Evolutionary conservation across 495 filamentous ascomycete genomes (phyloP).

Genomic region (Trichoderma parareesei): DNA sequence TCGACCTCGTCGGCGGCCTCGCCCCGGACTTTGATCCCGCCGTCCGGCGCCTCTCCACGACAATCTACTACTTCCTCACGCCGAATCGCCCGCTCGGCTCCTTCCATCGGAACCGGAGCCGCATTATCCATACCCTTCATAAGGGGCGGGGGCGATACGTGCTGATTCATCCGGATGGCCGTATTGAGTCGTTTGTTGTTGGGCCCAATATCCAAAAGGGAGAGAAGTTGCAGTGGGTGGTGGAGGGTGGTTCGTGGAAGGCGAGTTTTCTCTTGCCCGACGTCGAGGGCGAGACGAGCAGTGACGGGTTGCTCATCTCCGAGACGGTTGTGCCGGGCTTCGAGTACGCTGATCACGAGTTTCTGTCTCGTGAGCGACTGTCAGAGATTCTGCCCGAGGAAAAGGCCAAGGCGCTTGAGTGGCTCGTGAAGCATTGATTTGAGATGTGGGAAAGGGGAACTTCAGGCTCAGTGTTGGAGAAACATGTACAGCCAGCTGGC

Average conservation of each 20-base stretch:
- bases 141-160: constrained; percentile 10
- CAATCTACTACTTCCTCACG: constrained; percentile 58
- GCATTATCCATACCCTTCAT: constrained; percentile 51
- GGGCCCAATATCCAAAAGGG: constrained; percentile 46
- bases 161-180: background rate
- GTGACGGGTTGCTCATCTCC: constrained; percentile 50
- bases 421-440: constrained; percentile 28
- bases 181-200: constrained; percentile 53
- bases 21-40: constrained; percentile 27
- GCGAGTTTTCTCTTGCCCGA: constrained; percentile 49
- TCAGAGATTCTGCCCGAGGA: constrained; percentile 38
- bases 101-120: constrained; percentile 53
- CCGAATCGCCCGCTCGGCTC: constrained; percentile 42
- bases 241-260: constrained; percentile 59
- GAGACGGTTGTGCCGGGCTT: constrained; percentile 63
- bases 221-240: constrained; percentile 59
- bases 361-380: constrained; percentile 39
- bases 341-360: constrained; percentile 57
- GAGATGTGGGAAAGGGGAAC: background rate
- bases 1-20: constrained; percentile 17
- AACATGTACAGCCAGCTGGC: background rate
- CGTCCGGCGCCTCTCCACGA: constrained; percentile 39
- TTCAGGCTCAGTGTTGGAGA: background rate
- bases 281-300: constrained; percentile 26
- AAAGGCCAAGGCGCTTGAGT: constrained; percentile 39